Percentiles rank a stretch among this genome's conserved stretches.
These are phyloP conservation scores for Penicillium olsonii DNA, from an alignment of 2,329 filamentous ascomycete species.

Conservation along the genomic window DNA sequence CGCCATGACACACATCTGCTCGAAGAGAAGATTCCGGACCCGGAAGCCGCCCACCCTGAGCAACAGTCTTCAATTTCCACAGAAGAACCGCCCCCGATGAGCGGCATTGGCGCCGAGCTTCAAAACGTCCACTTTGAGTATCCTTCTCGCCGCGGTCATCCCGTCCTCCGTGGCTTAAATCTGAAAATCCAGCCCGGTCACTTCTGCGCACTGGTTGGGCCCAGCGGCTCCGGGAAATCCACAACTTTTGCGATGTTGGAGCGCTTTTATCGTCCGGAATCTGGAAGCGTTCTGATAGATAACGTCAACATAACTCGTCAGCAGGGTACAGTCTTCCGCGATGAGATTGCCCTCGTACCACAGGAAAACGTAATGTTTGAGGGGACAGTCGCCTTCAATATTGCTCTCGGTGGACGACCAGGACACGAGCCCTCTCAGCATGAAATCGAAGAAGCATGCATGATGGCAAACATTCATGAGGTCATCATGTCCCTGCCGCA, in stretches of 20 bases:
- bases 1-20: background rate
- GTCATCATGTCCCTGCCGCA: constrained; percentile 63
- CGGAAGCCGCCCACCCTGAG: constrained; percentile 23
- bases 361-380: constrained; percentile 52
- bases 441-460: constrained; percentile 67
- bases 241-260: constrained; percentile 62
- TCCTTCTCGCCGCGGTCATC: constrained; percentile 11
- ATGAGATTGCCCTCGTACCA: constrained; percentile 49
- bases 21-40: background rate
- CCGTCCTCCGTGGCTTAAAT: constrained; percentile 39
- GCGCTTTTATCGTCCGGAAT: constrained; percentile 55
- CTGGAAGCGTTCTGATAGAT: background rate
- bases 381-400: constrained; percentile 49
- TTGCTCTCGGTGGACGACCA: constrained; percentile 50
- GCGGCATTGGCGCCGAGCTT: constrained; percentile 56
- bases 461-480: constrained; percentile 69
- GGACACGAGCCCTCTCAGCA: constrained; percentile 56
- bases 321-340: constrained; percentile 27
- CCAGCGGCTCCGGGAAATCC: constrained; percentile 68
- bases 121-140: constrained; percentile 21
- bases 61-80: background rate
- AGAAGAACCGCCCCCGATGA: constrained; percentile 16
- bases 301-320: background rate
- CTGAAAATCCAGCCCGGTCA: constrained; percentile 55
- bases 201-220: constrained; percentile 66